A percentile compares a stretch with the other conserved stretches of the same genome.
Evolutionary conservation across 306 rosid genomes (phyloP).

Genomic region (Dalbergia cultrata): DNA sequence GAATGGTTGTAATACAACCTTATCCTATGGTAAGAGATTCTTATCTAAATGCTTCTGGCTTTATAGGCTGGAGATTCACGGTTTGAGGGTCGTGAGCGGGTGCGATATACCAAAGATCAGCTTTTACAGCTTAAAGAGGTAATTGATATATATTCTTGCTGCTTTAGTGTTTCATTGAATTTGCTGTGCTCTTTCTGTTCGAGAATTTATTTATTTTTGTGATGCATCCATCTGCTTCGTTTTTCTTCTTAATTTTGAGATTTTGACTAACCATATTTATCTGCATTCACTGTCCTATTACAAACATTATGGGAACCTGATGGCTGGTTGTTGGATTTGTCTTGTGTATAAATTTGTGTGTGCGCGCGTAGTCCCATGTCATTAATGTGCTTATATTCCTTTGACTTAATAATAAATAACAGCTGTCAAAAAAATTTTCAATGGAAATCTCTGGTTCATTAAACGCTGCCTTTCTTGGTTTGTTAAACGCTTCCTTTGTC

Average conservation of each 20-base stretch:
- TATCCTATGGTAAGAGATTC: constrained; percentile 7
- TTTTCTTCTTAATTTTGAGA: not conserved
- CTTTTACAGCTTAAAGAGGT: constrained; percentile 84
- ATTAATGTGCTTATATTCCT: not conserved
- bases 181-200: not conserved
- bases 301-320: not conserved
- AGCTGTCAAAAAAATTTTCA: not conserved
- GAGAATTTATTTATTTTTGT: not conserved
- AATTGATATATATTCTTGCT: constrained; percentile 30
- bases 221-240: constrained; percentile 9
- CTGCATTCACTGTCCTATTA: not conserved
- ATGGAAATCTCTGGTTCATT: constrained; percentile 7
- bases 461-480: not conserved
- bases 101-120: constrained; percentile 79
- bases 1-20: constrained; percentile 25
- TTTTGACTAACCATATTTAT: not conserved
- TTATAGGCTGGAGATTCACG: constrained; percentile 84
- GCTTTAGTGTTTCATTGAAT: not conserved
- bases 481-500: not conserved
- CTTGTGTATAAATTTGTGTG: not conserved
- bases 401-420: constrained; percentile 1
- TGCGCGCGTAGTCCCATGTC: not conserved
- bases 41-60: constrained; percentile 37
- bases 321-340: constrained; percentile 10
- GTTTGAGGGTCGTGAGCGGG: constrained; percentile 87